Base-by-base conservation (phyloP, 257 asterid species). In the Osmanthus fragrans region DNA sequence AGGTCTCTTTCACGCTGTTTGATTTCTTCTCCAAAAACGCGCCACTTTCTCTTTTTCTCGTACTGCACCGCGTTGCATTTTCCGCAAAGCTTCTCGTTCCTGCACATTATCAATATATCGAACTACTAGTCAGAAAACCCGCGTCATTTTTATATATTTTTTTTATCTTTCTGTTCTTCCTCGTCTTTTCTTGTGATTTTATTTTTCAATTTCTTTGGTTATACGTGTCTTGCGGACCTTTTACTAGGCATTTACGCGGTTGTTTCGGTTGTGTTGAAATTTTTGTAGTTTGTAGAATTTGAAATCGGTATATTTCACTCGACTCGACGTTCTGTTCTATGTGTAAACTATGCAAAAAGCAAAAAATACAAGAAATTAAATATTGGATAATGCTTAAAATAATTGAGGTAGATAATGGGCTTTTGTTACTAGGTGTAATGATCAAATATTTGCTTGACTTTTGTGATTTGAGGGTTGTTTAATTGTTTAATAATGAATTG, bases 381-480 rank as follows among this genome's bases (percentile, higher is more conserved):
- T 18, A 18, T 0, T 19, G 79, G 67, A 8, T 65, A 54, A n/a
- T 73, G 36, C 70, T 83, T 79, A 75, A 65, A 86, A 63, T 76
- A 80, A 69, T 63, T 2, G 67, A 25, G 5, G 19, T 19, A 19
- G 60, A 18, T 51, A 18, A 51, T 7, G 78, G 18, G 58, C 70
- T 80, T 51, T 51, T 2, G 80, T 79, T 83, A 29, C 4, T 30
- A 13, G 64, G 70, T 71, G 69, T 72, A 49, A 12, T 30, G 75
- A 34, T 54, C 56, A 29, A 8, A 21, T 70, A 37, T 40, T n/a
- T 42, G 73, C 84, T 90, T 92, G 95, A 89, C 93, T 88, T 81
- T 60, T 85, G 71, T 68, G 80, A 76, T 70, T 54, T 65, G 23
- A 51, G 29, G 29, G 82, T 80, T 71, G 58, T 83, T 87, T 77